Base-by-base conservation (phyloP, 1,139 yeast species). In the Saccharomyces hybrid region DNA sequence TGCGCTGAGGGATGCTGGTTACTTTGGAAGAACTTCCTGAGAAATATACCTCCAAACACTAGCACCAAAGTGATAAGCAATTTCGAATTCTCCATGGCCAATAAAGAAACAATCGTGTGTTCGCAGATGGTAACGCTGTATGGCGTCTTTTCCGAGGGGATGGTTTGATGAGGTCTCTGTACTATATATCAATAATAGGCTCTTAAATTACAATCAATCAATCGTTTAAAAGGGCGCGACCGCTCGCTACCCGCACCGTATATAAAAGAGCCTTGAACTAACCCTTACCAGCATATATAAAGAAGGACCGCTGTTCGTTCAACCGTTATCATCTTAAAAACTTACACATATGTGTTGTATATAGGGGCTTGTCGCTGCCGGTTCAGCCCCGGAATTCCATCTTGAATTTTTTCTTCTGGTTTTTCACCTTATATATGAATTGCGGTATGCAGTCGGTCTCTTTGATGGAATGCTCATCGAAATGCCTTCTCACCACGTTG, bases 371-470 rank as follows among this genome's bases (percentile, higher is more conserved):
- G 13, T 13, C 25, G 5, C n/a, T 31, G 48, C 14, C 9, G 20
- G 31, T 26, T 20, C 50, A 57, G 32, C 61, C 62, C 47, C 53
- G 61, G 55, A 68, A 67, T 53, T 68, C 71, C 70, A 69, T 66
- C 53, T 62, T 63, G 57, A 69, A 69, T 50, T 62, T 63, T 48
- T 61, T 64, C 48, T 61, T 64, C 49, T 64, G 64, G 48, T 64
- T 65, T 47, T 65, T 65, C 20, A 68, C 69, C 55, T 68, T 68
- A 58, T 69, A 69, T 31, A 69, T 65, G 57, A 69, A 69, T 50
- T 67, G 70, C 16, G 72, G 70, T 46, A 69, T 62, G 48, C 67
- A 63, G 32, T 66, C 71, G 11, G 64, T 55, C 52, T 69, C 72
- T 52, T 66, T 67, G 11, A 67, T 59, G 7, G 53, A 50, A 20